Base-by-base conservation (phyloP, 1,139 yeast species). In the Candida pseudoviswanathii region DNA sequence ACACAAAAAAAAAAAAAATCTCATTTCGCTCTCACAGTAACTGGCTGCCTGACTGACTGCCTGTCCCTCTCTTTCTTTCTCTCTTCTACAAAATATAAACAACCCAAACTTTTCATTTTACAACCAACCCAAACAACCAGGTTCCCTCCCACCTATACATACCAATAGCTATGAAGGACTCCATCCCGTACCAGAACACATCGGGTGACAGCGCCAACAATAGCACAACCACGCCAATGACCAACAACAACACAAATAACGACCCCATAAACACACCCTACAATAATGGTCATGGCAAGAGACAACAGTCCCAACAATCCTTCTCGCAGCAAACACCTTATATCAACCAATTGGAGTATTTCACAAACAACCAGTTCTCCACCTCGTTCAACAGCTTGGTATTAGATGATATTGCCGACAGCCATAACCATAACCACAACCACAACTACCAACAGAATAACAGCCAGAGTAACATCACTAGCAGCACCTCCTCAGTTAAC, bases 371-470 rank as follows among this genome's bases (percentile, higher is more conserved):
- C 53, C 72, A 73, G 38, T 75, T 76, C 51, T 74, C 79, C 39
- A 60, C 77, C 29, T 74, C 79, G 11, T 76, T 76, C 65, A 76
- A 75, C 58, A 69, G 75, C 48, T 69, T 76, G 58, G 74, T 75
- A 5, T 60, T 76, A 43, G 79, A 75, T 33, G 81, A 76, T 52
- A 36, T 51, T 25, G 16, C 31, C 9, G 41, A 37, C 11, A 21
- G 21, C 10, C 41, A 37, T 9, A 9, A 5, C 30, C 41, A 37
- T 4, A 10, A 9, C 22, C 27, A 37, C 8, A n/a, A 33, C 22
- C 4, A n/a, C 7, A 42, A 39, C 39, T 33, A 33, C 10, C 39
- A 39, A 5, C 25, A 29, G 11, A 44, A 38, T 8, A 5, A 27
- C 6, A 27, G 9, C 30, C 30, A 27, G 9, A 27, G 30, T 22